These are phyloP conservation scores for Podila epigama DNA, from an alignment of 192 early-diverging fungal species.

Conservation along the genomic window DNA sequence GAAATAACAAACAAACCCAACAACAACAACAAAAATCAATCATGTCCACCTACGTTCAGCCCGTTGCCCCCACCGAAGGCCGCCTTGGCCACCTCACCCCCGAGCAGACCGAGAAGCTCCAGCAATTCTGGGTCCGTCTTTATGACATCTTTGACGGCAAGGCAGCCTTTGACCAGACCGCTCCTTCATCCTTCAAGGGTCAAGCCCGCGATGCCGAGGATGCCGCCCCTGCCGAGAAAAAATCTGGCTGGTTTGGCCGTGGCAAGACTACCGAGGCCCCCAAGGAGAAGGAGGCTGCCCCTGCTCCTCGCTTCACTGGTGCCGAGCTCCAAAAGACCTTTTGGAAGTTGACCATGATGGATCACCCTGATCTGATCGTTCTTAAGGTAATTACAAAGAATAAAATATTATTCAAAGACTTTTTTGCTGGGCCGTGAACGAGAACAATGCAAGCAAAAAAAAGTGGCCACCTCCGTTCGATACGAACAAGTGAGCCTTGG, in stretches of 20 bases:
- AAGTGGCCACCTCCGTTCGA: no score
- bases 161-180: conserved; percentile 41
- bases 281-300: conserved; percentile 5
- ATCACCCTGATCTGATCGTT: conserved; percentile 43
- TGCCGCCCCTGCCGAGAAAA: conserved; percentile 29
- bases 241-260: conserved; percentile 46
- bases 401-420: background rate
- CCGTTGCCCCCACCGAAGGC: conserved; percentile 41
- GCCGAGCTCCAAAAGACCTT: conserved; percentile 28
- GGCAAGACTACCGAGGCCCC: conserved; percentile 12
- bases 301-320: conserved; percentile 42
- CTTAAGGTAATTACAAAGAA: conserved; percentile 32
- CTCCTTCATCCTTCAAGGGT: conserved; percentile 50
- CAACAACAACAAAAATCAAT: background rate
- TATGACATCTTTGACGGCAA: conserved; percentile 53
- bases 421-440: no score
- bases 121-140: conserved; percentile 52
- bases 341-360: conserved; percentile 51
- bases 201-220: conserved; percentile 35
- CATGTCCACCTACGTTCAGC: conserved; percentile 40
- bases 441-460: no score
- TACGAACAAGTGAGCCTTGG: no score
- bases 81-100: conserved; percentile 54
- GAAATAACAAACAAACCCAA: background rate
- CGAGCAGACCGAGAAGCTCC: conserved; percentile 52